These are phyloP conservation scores for Picea sitchensis DNA, from an alignment of 75 land plant genomes.

Conservation along the genomic window DNA sequence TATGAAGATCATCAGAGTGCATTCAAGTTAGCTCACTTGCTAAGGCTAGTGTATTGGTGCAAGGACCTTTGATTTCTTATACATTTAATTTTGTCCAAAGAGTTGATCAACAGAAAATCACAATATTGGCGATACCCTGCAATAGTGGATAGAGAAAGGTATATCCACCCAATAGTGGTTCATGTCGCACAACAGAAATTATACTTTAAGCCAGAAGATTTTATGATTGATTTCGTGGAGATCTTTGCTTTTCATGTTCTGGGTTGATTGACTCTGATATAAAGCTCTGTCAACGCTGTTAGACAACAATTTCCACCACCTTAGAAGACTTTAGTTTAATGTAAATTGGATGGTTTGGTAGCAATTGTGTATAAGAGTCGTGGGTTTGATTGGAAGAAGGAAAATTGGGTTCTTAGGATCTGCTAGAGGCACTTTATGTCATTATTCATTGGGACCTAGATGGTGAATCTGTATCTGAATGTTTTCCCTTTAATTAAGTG, in stretches of 20 bases:
- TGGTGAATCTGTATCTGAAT: too few relatives aligned
- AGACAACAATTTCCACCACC: background rate
- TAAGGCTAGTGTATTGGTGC: too few relatives aligned
- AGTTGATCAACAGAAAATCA: too few relatives aligned
- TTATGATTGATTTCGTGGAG: background rate
- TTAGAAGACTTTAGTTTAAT: background rate
- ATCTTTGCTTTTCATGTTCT: background rate
- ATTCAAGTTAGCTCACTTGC: too few relatives aligned
- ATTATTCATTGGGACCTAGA: background rate
- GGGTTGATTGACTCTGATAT: background rate
- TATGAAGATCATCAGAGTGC: too few relatives aligned
- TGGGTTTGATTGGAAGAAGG: background rate
- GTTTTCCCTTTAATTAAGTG: too few relatives aligned
- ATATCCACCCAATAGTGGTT: too few relatives aligned
- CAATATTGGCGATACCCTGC: too few relatives aligned
- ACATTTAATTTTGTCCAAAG: too few relatives aligned
- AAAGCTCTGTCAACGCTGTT: background rate
- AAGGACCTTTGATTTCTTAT: too few relatives aligned
- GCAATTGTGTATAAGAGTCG: background rate
- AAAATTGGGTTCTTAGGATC: background rate
- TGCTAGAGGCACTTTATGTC: background rate
- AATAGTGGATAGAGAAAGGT: too few relatives aligned
- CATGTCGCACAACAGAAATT: too few relatives aligned
- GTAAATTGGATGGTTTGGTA: background rate
- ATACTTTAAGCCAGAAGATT: background rate